These are phyloP conservation scores for Pontederia crassipes DNA, from an alignment of 176 grass and related monocot species.

Conservation along the genomic window DNA sequence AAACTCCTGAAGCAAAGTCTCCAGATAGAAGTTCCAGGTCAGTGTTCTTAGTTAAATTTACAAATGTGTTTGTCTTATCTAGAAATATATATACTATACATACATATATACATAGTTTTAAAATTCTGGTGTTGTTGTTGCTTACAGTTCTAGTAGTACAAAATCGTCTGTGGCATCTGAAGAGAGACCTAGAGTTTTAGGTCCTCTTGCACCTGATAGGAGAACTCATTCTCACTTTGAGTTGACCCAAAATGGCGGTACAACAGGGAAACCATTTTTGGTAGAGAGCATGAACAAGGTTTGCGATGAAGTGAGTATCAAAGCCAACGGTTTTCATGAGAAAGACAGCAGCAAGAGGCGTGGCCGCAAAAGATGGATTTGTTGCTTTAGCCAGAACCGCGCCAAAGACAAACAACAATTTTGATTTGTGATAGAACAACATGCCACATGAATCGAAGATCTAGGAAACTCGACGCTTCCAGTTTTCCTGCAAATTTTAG, in stretches of 20 bases:
- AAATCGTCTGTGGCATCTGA: not conserved
- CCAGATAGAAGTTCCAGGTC: slow-evolving; percentile 42
- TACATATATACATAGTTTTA: no score
- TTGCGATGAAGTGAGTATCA: slow-evolving; percentile 25
- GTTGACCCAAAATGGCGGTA: not conserved
- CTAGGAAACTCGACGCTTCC: no score
- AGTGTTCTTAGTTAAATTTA: slow-evolving; percentile 4
- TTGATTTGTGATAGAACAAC: not conserved
- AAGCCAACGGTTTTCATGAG: slow-evolving; percentile 19
- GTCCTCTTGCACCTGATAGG: not conserved
- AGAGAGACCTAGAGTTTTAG: not conserved
- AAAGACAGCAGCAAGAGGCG: slow-evolving; percentile 3
- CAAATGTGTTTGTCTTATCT: not conserved
- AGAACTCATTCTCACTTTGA: not conserved
- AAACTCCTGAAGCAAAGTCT: slow-evolving; percentile 10
- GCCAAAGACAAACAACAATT: not conserved
- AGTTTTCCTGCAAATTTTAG: no score
- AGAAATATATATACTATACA: no score
- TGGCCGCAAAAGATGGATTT: slow-evolving; percentile 19
- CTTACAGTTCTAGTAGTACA: no score
- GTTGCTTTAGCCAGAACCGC: slow-evolving; percentile 10
- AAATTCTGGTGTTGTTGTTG: no score
- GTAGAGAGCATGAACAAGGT: slow-evolving; percentile 26
- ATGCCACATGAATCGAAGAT: not conserved
- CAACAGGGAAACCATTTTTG: not conserved